phyloP scores from a whole-genome alignment of 306 rosid genomes.

The Sophora flavescens region DNA sequence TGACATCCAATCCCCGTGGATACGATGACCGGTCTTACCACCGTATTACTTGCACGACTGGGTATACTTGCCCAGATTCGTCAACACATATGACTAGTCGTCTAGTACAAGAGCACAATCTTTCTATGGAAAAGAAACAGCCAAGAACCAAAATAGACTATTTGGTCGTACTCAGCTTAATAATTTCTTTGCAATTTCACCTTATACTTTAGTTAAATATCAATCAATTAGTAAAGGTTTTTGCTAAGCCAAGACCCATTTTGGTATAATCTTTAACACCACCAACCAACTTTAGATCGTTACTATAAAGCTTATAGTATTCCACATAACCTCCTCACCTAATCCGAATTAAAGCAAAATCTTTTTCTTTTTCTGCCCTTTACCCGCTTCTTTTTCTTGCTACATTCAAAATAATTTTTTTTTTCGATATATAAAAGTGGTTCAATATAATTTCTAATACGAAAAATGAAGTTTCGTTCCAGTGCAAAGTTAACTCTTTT shows the following conservation, averaged over 20 bases:
- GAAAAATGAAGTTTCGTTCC: background rate
- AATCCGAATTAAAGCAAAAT: slow-evolving; percentile 51
- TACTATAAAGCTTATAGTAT: slow-evolving; percentile 21
- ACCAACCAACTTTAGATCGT: slow-evolving; percentile 48
- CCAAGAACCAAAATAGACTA: slow-evolving; percentile 33
- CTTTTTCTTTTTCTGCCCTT: slow-evolving; percentile 38
- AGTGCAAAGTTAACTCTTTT: background rate
- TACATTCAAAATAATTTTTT: background rate
- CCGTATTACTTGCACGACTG: no score
- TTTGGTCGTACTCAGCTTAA: slow-evolving; percentile 31
- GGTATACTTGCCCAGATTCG: no score
- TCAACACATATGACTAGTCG: slow-evolving; percentile 15
- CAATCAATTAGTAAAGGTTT: slow-evolving; percentile 9
- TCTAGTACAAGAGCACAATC: slow-evolving; percentile 23
- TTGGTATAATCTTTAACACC: slow-evolving; percentile 33
- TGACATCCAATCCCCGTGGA: no score
- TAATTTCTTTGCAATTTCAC: slow-evolving; percentile 19
- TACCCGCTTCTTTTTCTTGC: background rate
- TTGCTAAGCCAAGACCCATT: slow-evolving; percentile 29
- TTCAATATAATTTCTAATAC: background rate
- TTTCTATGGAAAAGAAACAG: slow-evolving; percentile 25
- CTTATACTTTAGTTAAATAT: slow-evolving; percentile 8
- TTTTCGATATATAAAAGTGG: background rate
- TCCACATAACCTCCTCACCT: slow-evolving; percentile 44
- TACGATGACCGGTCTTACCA: no score